Evolutionary conservation across 78 protist species (phyloP).

Genomic region (Dictyostelium citrinum): DNA sequence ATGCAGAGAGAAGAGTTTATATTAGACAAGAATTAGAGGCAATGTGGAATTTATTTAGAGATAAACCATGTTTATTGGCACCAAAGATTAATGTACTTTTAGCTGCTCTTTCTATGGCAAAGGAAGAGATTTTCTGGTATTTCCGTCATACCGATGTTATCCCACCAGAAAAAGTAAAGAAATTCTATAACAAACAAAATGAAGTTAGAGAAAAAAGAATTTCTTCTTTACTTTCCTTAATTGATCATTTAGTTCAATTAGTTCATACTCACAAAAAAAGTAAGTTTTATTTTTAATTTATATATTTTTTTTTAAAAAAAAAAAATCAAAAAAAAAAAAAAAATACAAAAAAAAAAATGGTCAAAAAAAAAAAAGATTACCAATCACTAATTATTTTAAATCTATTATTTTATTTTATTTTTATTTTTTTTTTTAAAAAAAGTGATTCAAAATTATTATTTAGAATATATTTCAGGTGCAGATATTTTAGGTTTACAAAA

Average conservation of each 20-base stretch:
- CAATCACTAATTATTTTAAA: background rate
- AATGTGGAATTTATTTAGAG: conserved; percentile 70
- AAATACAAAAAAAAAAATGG: background rate
- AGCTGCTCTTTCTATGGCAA: conserved; percentile 80
- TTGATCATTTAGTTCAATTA: conserved; percentile 37
- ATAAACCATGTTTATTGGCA: conserved; percentile 81
- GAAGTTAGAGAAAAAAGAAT: conserved; percentile 60
- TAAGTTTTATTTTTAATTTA: background rate
- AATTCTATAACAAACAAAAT: conserved; percentile 69
- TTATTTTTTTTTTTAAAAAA: background rate
- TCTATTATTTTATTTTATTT: background rate
- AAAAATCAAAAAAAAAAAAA: background rate
- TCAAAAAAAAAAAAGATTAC: background rate
- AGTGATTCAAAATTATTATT: conserved; percentile 79
- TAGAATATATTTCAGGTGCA: conserved; percentile 77
- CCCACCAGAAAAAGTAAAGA: conserved; percentile 73
- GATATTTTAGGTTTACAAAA: conserved; percentile 63
- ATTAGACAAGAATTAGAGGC: conserved; percentile 79
- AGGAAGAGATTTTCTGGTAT: conserved; percentile 77
- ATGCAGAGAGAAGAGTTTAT: conserved; percentile 69
- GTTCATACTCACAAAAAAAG: conserved; percentile 33
- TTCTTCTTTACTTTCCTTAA: conserved; percentile 16
- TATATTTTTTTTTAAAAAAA: too few relatives aligned
- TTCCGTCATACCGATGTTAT: conserved; percentile 73
- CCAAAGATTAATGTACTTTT: conserved; percentile 80